Conservation (phyloP, 306 rosid species). For the Prunus fruticosa region DNA sequence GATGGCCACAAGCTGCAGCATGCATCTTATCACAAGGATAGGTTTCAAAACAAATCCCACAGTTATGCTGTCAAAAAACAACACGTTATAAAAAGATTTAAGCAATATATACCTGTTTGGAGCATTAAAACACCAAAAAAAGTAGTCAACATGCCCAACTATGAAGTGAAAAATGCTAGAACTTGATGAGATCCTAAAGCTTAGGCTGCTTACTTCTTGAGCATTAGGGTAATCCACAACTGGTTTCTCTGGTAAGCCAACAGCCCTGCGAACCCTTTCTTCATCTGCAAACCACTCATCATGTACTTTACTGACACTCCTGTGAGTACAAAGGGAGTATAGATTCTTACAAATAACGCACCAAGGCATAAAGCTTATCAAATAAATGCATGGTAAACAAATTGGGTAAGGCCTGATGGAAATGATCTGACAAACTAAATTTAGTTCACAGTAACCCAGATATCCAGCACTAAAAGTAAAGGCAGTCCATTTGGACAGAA, state of each 20-base stretch:
- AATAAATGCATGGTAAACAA: constrained; percentile 2
- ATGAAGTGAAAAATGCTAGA: not conserved
- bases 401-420: not conserved
- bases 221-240: constrained; percentile 33
- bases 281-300: constrained; percentile 77
- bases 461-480: not conserved
- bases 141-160: constrained; percentile 3
- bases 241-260: constrained; percentile 53
- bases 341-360: constrained; percentile 7
- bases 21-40: constrained; percentile 37
- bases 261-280: constrained; percentile 55
- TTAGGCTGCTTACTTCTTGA: constrained; percentile 37
- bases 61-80: constrained; percentile 40
- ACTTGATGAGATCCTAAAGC: not conserved
- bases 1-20: constrained; percentile 56
- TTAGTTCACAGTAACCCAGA: not conserved
- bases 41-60: constrained; percentile 62
- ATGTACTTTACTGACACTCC: constrained; percentile 68
- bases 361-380: constrained; percentile 2
- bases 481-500: not conserved
- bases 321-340: constrained; percentile 12
- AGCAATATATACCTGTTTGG: not conserved
- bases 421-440: not conserved
- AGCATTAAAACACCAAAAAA: not conserved
- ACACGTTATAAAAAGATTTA: constrained; percentile 1